These are phyloP conservation scores for Dactylellina parvicollis DNA, from an alignment of 2,329 filamentous ascomycete species.

Conservation along the genomic window DNA sequence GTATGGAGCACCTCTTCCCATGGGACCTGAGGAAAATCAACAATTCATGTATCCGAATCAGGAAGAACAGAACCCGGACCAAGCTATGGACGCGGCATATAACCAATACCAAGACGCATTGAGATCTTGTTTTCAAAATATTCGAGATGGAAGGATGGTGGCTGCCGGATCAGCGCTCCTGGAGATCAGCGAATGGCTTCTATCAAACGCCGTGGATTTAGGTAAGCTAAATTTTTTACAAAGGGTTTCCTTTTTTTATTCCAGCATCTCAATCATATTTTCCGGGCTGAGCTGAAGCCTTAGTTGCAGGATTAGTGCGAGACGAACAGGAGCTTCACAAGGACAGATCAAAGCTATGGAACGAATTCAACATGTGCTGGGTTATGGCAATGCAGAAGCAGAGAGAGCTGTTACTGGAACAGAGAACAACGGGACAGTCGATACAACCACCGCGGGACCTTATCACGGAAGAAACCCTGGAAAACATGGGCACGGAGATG, in stretches of 20 bases:
- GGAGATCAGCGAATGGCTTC: slow-evolving; percentile 73
- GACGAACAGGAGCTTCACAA: slow-evolving; percentile 80
- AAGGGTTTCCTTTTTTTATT: slow-evolving; percentile 31
- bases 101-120: slow-evolving; percentile 70
- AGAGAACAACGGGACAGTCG: slow-evolving; percentile 70
- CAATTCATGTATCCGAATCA: slow-evolving; percentile 51
- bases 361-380: slow-evolving; percentile 94
- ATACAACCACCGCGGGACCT: slow-evolving; percentile 70
- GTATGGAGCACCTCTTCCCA: slow-evolving; percentile 28
- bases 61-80: slow-evolving; percentile 41
- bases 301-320: slow-evolving; percentile 75
- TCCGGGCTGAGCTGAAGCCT: slow-evolving; percentile 56
- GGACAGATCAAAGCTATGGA: slow-evolving; percentile 86
- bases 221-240: slow-evolving; percentile 65
- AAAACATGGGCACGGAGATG: slow-evolving; percentile 83
- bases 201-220: slow-evolving; percentile 72
- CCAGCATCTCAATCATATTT: slow-evolving; percentile 55
- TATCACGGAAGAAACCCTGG: slow-evolving; percentile 74
- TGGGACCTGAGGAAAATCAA: slow-evolving; percentile 48
- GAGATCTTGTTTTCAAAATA: slow-evolving; percentile 75
- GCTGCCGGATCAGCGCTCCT: slow-evolving; percentile 70
- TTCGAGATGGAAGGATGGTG: slow-evolving; percentile 70
- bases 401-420: slow-evolving; percentile 74
- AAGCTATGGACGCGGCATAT: slow-evolving; percentile 58
- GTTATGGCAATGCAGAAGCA: slow-evolving; percentile 83